Evolutionary conservation across 441 rosid genomes (phyloP).

Genomic region (Adansonia gregorii): DNA sequence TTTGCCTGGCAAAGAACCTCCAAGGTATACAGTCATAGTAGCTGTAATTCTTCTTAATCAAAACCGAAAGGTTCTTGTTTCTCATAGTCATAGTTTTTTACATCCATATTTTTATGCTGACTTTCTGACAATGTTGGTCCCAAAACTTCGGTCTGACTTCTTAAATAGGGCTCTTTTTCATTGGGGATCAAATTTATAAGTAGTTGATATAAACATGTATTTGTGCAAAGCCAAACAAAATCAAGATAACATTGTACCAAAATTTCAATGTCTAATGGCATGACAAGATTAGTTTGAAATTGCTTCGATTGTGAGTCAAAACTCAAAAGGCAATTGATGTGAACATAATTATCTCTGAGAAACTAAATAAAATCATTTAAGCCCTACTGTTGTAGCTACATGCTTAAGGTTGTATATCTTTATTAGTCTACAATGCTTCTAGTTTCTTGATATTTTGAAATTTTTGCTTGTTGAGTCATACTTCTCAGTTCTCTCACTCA

Average conservation of each 20-base stretch:
- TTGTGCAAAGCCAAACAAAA: background rate
- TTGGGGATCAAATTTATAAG: background rate
- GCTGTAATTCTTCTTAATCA: background rate
- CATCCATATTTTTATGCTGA: background rate
- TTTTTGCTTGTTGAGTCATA: background rate
- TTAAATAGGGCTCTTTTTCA: background rate
- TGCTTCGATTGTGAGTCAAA: background rate
- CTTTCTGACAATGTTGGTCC: background rate
- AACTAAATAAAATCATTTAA: background rate
- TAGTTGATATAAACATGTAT: background rate
- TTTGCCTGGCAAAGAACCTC: constrained; percentile 17
- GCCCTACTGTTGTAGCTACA: constrained; percentile 3
- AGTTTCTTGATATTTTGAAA: constrained; percentile 14
- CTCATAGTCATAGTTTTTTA: background rate
- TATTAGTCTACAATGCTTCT: background rate
- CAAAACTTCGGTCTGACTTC: no score
- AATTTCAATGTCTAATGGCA: background rate
- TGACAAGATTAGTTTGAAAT: background rate
- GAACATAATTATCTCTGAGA: background rate
- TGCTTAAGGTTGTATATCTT: background rate
- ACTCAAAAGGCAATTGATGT: background rate
- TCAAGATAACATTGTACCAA: background rate
- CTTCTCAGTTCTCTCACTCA: background rate
- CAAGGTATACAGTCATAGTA: constrained; percentile 17
- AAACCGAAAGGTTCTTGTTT: background rate